Evolutionary conservation across 176 grass and related monocot species (phyloP).

Genomic region (Cenchrus americanus): DNA sequence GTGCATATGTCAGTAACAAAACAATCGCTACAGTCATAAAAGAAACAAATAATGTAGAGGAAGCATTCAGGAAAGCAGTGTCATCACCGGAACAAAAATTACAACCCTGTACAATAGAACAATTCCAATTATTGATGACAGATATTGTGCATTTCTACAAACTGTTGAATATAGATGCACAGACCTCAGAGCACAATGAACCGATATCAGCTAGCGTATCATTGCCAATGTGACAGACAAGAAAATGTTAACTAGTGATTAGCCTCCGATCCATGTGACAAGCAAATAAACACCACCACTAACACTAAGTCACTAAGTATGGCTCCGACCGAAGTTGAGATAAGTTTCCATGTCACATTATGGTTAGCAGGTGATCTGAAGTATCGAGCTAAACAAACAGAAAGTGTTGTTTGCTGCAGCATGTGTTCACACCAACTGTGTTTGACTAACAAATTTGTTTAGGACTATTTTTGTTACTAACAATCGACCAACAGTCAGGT

Average conservation of each 20-base stretch:
- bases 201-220: background rate
- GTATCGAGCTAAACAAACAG: background rate
- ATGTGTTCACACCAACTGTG: background rate
- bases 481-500: background rate
- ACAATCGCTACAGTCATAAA: background rate
- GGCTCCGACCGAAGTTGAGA: background rate
- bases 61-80: background rate
- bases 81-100: background rate
- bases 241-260: background rate
- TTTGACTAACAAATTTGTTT: background rate
- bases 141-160: background rate
- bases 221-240: background rate
- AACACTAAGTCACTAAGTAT: background rate
- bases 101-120: background rate
- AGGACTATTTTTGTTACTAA: background rate
- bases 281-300: background rate
- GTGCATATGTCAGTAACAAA: background rate
- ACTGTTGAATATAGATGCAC: background rate
- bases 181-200: background rate
- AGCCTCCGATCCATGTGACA: background rate
- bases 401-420: background rate
- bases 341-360: background rate
- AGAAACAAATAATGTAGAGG: slow-evolving; percentile 2
- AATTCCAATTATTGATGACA: background rate
- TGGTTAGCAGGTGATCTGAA: background rate